Conservation (phyloP, 805 yeast species). For the Brettanomyces anomalus region DNA sequence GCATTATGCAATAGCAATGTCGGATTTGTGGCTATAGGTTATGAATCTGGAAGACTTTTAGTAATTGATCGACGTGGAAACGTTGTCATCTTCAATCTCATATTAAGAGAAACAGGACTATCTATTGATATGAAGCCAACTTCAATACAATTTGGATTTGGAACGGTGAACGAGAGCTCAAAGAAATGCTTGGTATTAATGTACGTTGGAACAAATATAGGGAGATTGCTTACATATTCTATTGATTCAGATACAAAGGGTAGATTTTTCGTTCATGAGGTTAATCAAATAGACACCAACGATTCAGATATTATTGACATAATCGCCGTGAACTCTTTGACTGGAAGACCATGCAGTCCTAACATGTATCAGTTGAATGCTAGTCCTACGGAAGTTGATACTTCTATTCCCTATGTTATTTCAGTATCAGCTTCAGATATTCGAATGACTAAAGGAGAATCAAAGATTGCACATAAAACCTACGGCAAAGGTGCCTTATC, state of each 20-base stretch:
- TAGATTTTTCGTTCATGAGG: constrained; percentile 45
- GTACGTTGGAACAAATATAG: constrained; percentile 68
- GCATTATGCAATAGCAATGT: constrained; percentile 60
- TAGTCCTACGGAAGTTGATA: constrained; percentile 32
- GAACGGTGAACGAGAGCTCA: constrained; percentile 30
- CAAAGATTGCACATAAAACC: constrained; percentile 55
- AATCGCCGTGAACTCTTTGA: constrained; percentile 46
- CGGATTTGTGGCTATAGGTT: constrained; percentile 80
- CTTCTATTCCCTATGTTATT: constrained; percentile 52
- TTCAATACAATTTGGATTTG: constrained; percentile 61
- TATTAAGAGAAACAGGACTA: constrained; percentile 20
- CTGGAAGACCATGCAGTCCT: constrained; percentile 63
- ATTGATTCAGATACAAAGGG: constrained; percentile 57
- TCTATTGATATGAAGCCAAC: constrained; percentile 35
- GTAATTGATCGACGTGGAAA: constrained; percentile 73
- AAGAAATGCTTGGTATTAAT: constrained; percentile 64
- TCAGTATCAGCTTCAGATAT: constrained; percentile 51
- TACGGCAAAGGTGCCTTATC: constrained; percentile 42
- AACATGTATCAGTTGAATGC: constrained; percentile 44
- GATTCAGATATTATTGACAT: constrained; percentile 46
- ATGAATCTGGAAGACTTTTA: constrained; percentile 61
- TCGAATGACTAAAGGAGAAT: constrained; percentile 51
- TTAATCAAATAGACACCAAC: constrained; percentile 39
- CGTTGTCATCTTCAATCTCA: constrained; percentile 35
- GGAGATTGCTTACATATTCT: constrained; percentile 59